phyloP scores from a whole-genome alignment of 192 early-diverging fungal genomes.

The Mortierella claussenii region DNA sequence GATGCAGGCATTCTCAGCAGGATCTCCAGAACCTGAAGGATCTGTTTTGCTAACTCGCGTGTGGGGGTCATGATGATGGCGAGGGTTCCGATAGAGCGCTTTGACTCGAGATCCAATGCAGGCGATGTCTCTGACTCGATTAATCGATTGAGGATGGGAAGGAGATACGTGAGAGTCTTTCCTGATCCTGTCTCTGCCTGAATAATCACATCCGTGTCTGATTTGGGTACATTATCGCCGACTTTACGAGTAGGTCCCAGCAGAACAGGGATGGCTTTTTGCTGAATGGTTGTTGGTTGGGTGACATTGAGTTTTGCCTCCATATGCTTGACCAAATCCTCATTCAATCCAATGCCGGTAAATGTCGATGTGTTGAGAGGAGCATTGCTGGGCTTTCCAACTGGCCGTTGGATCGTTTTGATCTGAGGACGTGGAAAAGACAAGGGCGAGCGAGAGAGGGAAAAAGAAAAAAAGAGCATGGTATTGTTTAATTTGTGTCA shows the following conservation, averaged over 20 bases:
- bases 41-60: constrained; percentile 98
- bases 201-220: constrained; percentile 84
- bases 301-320: constrained; percentile 76
- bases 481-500: no score
- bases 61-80: constrained; percentile 96
- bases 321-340: constrained; percentile 76
- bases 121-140: constrained; percentile 63
- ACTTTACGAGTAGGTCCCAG: constrained; percentile 62
- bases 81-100: constrained; percentile 84
- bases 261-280: constrained; percentile 81
- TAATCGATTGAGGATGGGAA: constrained; percentile 93
- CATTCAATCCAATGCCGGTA: constrained; percentile 79
- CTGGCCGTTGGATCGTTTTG: constrained; percentile 35
- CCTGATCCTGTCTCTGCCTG: constrained; percentile 98
- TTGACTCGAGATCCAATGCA: constrained; percentile 53
- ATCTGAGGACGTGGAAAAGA: constrained; percentile 2
- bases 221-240: constrained; percentile 47
- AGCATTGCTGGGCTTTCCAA: constrained; percentile 60
- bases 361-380: constrained; percentile 69
- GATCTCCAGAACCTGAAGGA: constrained; percentile 77
- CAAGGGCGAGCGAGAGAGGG: no score
- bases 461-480: no score
- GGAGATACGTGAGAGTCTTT: constrained; percentile 94
- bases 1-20: constrained; percentile 71
- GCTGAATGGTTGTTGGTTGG: constrained; percentile 91